Evolutionary conservation across 1,284 basidiomycete genomes (phyloP), one percentile per base, ranked within the genome.

Genomic region (Apiotrichum akiyoshidainum): DNA sequence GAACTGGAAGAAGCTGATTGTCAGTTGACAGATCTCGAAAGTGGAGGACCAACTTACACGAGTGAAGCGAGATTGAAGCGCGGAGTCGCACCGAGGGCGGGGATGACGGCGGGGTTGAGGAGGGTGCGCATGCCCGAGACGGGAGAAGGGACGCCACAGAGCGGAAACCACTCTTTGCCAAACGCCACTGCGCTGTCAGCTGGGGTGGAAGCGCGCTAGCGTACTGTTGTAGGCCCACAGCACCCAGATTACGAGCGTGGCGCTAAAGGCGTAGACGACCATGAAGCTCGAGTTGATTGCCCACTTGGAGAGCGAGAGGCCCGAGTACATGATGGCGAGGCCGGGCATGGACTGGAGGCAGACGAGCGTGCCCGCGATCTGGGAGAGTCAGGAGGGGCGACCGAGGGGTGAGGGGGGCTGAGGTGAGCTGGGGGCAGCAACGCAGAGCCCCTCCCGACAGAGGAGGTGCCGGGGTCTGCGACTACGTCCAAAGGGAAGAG

Each of bases 261-360:
- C 55, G 5, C 56, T 62, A 42, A 65, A 64, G 22, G 59, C 64
- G 53, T 64, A 64, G 26, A 66, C 59, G 5, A 46, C 64, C 64
- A 66, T 65, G 50, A 64, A 65, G n/a, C 59, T 54, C 16, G 54
- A 52, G 44, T 65, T 65, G 51, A 65, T 60, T 1, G 58, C 58
- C 63, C 63, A 65, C 54, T 60, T 63, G 17, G 57, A 49, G 54
- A 61, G 61, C 31, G 50, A 46, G 22, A 66, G 42, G n/a, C 64
- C 64, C 35, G 59, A 54, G 47, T 66, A 66, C 45, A 64, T 53
- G 46, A 66, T 50, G 33, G 59, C 54, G 1, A 66, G 53, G 12
- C 64, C 62, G 4, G 59, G 64, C 16, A 64, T 51, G 51, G 55
- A 60, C 52, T 66, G 64, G 16, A 66, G 48, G 33, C 37, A 56